These are phyloP conservation scores for Scutellaria baicalensis DNA, from an alignment of 257 asterid species.

Conservation along the genomic window DNA sequence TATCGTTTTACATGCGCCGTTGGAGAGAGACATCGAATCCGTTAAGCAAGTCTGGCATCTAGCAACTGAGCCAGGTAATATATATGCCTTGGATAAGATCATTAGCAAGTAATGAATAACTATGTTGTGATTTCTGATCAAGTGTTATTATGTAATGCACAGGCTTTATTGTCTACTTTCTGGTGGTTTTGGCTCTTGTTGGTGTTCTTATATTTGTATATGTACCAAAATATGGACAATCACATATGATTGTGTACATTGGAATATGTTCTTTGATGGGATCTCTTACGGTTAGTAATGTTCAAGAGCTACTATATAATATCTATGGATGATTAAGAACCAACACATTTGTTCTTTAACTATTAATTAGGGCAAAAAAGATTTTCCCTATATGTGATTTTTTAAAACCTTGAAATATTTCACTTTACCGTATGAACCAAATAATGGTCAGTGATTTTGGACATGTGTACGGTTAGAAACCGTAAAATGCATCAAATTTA, in stretches of 20 bases:
- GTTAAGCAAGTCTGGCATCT: slow-evolving; percentile 60
- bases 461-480: no score
- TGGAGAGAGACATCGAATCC: slow-evolving; percentile 45
- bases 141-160: slow-evolving; percentile 12
- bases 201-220: slow-evolving; percentile 33
- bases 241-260: slow-evolving; percentile 63
- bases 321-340: no score
- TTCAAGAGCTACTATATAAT: no score
- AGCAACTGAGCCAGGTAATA: slow-evolving; percentile 49
- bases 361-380: no score
- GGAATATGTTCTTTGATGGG: slow-evolving; percentile 88
- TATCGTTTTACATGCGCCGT: slow-evolving; percentile 58
- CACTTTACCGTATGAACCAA: no score
- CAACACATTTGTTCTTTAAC: no score
- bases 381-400: no score
- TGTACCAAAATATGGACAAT: slow-evolving; percentile 74
- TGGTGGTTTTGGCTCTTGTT: slow-evolving; percentile 36
- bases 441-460: no score
- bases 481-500: no score
- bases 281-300: slow-evolving; percentile 62
- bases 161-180: slow-evolving; percentile 59
- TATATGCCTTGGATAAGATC: no score
- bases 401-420: no score
- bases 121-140: background rate
- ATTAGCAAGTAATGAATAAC: background rate